Conservation (phyloP, 2,329 filamentous ascomycete genomes). For the Monosporascus sp. region DNA sequence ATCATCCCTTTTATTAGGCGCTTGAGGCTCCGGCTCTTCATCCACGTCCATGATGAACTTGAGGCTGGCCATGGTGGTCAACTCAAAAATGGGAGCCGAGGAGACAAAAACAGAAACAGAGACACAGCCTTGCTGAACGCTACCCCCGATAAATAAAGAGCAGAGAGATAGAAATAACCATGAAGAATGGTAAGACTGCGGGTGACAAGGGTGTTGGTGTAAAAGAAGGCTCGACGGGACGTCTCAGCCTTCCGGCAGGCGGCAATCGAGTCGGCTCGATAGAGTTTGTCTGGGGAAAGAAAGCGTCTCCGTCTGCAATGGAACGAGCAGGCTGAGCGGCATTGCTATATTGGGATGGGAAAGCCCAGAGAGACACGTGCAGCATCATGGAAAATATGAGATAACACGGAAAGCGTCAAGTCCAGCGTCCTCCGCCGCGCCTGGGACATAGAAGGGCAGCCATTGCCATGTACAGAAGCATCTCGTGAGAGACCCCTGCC, state of each 20-base stretch:
- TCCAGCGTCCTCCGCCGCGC: constrained; percentile 13
- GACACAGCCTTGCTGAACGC: constrained; percentile 25
- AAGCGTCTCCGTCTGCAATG: constrained; percentile 31
- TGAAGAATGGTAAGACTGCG: constrained; percentile 20
- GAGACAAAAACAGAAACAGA: constrained; percentile 20
- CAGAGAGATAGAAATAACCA: constrained; percentile 22
- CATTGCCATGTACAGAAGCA: constrained; percentile 10
- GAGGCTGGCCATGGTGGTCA: constrained; percentile 46
- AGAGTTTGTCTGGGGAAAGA: constrained; percentile 21
- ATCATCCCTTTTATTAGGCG: constrained; percentile 39
- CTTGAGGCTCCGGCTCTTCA: constrained; percentile 36
- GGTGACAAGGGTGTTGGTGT: constrained; percentile 22
- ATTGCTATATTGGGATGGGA: constrained; percentile 36
- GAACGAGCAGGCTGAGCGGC: constrained; percentile 30
- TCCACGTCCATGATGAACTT: constrained; percentile 53
- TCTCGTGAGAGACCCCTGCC: neutral
- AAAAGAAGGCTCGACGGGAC: constrained; percentile 24
- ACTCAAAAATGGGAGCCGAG: constrained; percentile 35
- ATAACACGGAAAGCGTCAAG: constrained; percentile 11
- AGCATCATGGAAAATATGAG: constrained; percentile 19
- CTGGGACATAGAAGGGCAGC: constrained; percentile 7
- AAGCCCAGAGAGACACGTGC: constrained; percentile 23
- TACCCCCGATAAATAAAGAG: constrained; percentile 25
- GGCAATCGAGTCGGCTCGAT: constrained; percentile 22
- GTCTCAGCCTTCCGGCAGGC: constrained; percentile 33